Base-by-base conservation (phyloP, 164 flowering plant genomes). In the Vitis amurensis region DNA sequence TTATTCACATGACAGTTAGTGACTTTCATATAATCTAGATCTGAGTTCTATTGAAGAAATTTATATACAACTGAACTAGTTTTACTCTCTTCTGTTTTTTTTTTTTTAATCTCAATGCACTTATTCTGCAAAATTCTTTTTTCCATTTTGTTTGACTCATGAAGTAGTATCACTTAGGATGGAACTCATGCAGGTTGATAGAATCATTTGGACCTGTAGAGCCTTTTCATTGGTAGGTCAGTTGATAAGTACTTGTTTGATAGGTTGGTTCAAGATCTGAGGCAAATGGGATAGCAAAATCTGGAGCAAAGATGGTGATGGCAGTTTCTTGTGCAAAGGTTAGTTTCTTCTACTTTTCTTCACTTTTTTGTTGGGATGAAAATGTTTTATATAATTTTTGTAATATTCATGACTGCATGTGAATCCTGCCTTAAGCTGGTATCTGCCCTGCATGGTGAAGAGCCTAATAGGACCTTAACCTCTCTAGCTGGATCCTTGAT, bases 261-360 rank as follows among this genome's bases (percentile, higher is more conserved):
- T 73, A 96, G 99, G 98, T 96, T 82, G 99, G 99, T 27, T 96
- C 99, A 77, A 90, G 85, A 78, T 89, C 98, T 48, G 98, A 96
- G 81, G 97, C 99, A 74, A 79, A 80, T 86, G 98, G 99, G 53
- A 96, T 96, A 69, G 99, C 99, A 61, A 96, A 96, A 83, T 86
- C 97, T 73, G 99, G 98, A 73, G 98, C 99, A 66, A 96, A 96
- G 82, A 84, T 93, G 98, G 99, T 96, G 68, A 96, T 93, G 99
- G 99, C 98, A 56, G 98, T 96, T 78, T 92, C 99, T 57, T 93
- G 98, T 82, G 97, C 98, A 61, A 96, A 96, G 97, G 99, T 96
- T 55, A 44, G 67, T 66, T 19, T 50, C 23, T 57, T 8, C 17
- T 58, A 4, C 8, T 29, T 8, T 44, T 57, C 58, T 19, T 44